Evolutionary conservation across 768 basidiomycete genomes (phyloP).

Genomic region (Daedaleopsis nitida): DNA sequence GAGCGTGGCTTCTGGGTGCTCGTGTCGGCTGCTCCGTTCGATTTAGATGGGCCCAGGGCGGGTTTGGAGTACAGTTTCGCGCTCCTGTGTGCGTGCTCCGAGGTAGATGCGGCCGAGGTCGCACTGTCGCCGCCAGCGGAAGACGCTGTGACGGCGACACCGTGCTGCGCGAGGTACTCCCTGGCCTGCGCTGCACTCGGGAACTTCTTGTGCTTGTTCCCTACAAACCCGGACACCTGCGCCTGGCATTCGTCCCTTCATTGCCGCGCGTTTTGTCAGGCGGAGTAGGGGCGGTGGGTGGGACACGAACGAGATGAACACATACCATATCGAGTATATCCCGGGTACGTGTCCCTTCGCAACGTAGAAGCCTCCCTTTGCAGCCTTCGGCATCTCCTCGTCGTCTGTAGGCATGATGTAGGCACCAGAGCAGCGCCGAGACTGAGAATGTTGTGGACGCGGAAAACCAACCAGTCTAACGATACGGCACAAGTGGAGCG

Average conservation of each 20-base stretch:
- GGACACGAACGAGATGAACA: no score
- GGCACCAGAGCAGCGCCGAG: no score
- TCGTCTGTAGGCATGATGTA: no score
- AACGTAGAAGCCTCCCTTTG: conserved; percentile 64
- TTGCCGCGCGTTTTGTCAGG: conserved; percentile 1
- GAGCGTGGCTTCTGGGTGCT: neutral
- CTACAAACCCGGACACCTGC: conserved; percentile 66
- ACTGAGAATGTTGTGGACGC: no score
- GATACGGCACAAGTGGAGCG: no score
- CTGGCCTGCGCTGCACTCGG: conserved; percentile 55
- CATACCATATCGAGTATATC: conserved; percentile 72
- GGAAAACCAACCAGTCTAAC: no score
- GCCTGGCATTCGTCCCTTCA: conserved; percentile 70
- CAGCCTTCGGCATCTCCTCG: conserved; percentile 37
- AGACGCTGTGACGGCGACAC: neutral
- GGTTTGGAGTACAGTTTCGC: conserved; percentile 2
- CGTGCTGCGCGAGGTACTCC: conserved; percentile 44
- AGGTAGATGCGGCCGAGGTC: neutral
- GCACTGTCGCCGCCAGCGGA: neutral
- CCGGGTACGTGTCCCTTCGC: conserved; percentile 61
- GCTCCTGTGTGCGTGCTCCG: neutral
- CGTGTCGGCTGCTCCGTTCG: neutral
- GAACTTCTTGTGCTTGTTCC: conserved; percentile 73
- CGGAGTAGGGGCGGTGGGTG: neutral
- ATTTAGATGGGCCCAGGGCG: neutral